phyloP scores from a whole-genome alignment of 129 eudicot species.

The Solidago caesia region DNA sequence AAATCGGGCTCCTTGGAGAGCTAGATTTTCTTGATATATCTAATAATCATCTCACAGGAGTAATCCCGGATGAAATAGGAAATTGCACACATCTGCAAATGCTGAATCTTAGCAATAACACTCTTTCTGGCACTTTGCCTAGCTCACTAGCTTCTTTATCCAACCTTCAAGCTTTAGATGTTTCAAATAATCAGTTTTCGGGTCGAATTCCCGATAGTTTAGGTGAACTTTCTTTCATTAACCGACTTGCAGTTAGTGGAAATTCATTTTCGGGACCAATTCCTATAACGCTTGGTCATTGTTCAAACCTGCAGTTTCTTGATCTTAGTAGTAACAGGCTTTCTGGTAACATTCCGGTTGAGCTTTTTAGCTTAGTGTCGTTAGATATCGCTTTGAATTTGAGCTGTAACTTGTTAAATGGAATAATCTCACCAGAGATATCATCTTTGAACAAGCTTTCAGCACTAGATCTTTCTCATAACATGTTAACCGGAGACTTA shows the following conservation, averaged over 20 bases:
- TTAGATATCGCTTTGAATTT: conserved; percentile 79
- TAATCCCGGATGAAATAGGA: conserved; percentile 73
- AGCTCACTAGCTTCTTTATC: conserved; percentile 54
- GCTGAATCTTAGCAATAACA: conserved; percentile 64
- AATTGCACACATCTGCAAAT: conserved; percentile 62
- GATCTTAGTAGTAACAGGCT: conserved; percentile 69
- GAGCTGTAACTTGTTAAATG: conserved; percentile 68
- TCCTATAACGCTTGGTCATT: conserved; percentile 52
- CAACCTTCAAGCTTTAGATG: conserved; percentile 63
- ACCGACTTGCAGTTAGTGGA: conserved; percentile 43
- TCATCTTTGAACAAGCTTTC: conserved; percentile 73
- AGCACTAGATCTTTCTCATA: conserved; percentile 77
- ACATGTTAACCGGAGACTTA: conserved; percentile 62
- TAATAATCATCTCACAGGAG: conserved; percentile 50
- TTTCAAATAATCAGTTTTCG: conserved; percentile 55
- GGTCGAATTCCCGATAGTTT: conserved; percentile 64
- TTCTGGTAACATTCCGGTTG: conserved; percentile 67
- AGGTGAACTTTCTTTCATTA: conserved; percentile 51
- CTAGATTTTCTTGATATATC: conserved; percentile 72
- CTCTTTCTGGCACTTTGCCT: conserved; percentile 54
- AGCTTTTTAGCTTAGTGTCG: conserved; percentile 57
- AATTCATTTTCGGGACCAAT: conserved; percentile 59
- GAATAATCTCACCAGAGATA: conserved; percentile 67
- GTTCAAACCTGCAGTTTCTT: conserved; percentile 69
- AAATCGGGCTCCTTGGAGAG: conserved; percentile 56